phyloP scores from a whole-genome alignment of 805 yeast genomes.

The Saccharomycopsis fodiens region DNA sequence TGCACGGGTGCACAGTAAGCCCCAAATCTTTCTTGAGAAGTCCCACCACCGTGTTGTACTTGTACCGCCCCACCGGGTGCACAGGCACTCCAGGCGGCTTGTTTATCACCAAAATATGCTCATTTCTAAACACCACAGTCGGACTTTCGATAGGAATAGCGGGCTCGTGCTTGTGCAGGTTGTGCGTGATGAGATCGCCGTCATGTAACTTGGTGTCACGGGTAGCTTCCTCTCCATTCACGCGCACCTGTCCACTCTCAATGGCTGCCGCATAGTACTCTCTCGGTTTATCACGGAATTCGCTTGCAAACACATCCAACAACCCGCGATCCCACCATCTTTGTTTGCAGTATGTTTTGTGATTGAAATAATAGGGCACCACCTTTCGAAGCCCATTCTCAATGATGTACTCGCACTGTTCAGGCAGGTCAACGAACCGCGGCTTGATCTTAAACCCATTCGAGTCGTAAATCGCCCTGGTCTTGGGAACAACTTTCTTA shows the following conservation, averaged over 20 bases:
- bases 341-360: slow-evolving; percentile 81
- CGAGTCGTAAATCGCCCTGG: slow-evolving; percentile 1
- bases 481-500: neutral
- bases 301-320: slow-evolving; percentile 72
- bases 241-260: slow-evolving; percentile 57
- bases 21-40: slow-evolving; percentile 66
- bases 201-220: slow-evolving; percentile 61
- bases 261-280: slow-evolving; percentile 54
- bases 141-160: slow-evolving; percentile 50
- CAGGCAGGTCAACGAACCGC: neutral
- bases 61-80: slow-evolving; percentile 86
- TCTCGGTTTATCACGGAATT: slow-evolving; percentile 73
- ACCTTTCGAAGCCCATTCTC: slow-evolving; percentile 64
- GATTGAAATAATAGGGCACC: slow-evolving; percentile 81
- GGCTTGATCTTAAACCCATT: slow-evolving; percentile 12
- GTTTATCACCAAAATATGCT: slow-evolving; percentile 72
- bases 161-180: slow-evolving; percentile 86
- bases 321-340: slow-evolving; percentile 87
- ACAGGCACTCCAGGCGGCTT: slow-evolving; percentile 95
- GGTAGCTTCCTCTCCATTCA: slow-evolving; percentile 60
- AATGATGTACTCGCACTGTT: slow-evolving; percentile 24
- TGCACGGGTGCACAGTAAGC: slow-evolving; percentile 68
- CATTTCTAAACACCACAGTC: slow-evolving; percentile 64
- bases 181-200: slow-evolving; percentile 77
- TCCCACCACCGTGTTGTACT: slow-evolving; percentile 70